Evolutionary conservation across 768 basidiomycete species (phyloP), one percentile per base, ranked within the genome.

Genomic region (Mycena galopus): DNA sequence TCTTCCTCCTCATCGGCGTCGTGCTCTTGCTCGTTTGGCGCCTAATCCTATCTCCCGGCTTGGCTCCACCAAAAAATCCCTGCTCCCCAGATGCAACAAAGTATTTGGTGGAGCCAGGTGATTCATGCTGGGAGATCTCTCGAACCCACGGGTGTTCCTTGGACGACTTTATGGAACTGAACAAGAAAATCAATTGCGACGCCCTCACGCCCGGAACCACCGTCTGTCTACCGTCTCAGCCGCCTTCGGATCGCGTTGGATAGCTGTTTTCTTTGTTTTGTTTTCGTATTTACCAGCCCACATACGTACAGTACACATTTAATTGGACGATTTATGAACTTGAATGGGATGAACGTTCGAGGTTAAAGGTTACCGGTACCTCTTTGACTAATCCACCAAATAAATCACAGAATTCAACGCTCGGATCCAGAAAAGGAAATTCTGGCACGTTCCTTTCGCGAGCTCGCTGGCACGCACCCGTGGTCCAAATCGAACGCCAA

Each of bases 1-100:
- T 93, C 83, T 91, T 93, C 84, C 89, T 93, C 68, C 86, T 92
- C 59, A 86, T 93, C 51, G 89, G 87, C 14, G 91, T 90, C 65
- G 70, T 89, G 23, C 85, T 93, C 47, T 84, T 93, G 16, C 86
- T 92, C 65, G 81, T 91, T 71, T 92, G 90, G 88, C 88, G 91
- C 14, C 84, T 92, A 55, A 82, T 90, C 19, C 74, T 88, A 39
- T 84, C 83, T 8, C 86, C 86, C 2, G 79, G 80, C 7, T 82
- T 89, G 55, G 77, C 86, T 11, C 68, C 82, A 1, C 73, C 81
- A 4, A 75, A 78, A 21, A 75, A 78, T 53, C 75, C 77, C 10
- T 88, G 88, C 74, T 84, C 86, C 1, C 75, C 79, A n/a, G 83
- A 83, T 47, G 85, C 87, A 0, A 81, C 79, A 0, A 76, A 83